These are phyloP conservation scores for Protomyces gravidus DNA, from an alignment of 1,139 yeast species.

Conservation along the genomic window DNA sequence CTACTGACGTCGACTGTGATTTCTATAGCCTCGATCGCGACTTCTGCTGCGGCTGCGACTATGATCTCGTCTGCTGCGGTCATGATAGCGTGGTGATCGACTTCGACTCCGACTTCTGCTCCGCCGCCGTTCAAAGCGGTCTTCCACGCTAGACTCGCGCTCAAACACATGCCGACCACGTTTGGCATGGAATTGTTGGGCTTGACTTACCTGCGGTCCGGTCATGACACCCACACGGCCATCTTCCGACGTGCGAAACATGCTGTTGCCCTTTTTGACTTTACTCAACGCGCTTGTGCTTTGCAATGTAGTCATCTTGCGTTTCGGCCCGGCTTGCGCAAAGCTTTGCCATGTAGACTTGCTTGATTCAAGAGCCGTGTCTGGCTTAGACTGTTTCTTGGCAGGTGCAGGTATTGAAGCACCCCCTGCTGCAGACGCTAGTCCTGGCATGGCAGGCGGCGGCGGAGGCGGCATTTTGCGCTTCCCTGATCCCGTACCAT, in stretches of 20 bases:
- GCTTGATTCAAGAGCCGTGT: constrained; percentile 5
- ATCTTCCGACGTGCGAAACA: constrained; percentile 38
- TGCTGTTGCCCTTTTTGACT: constrained; percentile 37
- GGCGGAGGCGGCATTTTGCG: constrained; percentile 9
- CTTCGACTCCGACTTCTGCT: background rate
- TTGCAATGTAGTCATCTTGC: constrained; percentile 38
- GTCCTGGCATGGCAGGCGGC: constrained; percentile 2
- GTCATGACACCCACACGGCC: constrained; percentile 39
- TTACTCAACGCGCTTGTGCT: constrained; percentile 42
- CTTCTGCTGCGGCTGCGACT: background rate
- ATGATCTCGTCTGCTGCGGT: background rate
- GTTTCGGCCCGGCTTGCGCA: constrained; percentile 29
- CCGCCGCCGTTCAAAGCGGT: background rate
- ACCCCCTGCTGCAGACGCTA: constrained; percentile 20
- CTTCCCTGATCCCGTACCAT: background rate
- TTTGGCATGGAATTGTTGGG: constrained; percentile 10
- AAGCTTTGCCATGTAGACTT: constrained; percentile 14
- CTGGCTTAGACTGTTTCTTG: constrained; percentile 9
- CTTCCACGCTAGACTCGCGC: background rate
- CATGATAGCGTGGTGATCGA: background rate
- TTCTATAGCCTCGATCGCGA: background rate
- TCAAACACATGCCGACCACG: constrained; percentile 17
- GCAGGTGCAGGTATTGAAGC: background rate
- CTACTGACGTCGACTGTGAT: background rate
- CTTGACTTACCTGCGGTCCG: constrained; percentile 35